These are phyloP conservation scores for Heterobasidion occidentale DNA, from an alignment of 1,284 basidiomycete species.

Conservation along the genomic window DNA sequence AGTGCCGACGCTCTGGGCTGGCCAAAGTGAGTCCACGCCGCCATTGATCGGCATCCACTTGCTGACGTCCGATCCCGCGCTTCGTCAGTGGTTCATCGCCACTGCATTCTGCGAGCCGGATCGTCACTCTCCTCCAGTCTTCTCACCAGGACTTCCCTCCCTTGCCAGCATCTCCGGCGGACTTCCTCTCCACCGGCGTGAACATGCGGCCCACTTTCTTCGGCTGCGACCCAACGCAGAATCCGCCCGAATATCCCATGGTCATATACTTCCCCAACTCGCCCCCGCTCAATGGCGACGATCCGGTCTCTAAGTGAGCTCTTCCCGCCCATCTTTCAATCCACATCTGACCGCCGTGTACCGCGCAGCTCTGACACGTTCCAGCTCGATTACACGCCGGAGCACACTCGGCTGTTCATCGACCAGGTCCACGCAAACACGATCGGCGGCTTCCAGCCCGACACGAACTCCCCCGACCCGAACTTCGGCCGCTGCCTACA, in stretches of 20 bases:
- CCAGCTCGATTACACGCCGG: constrained; percentile 38
- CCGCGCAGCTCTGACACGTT: constrained; percentile 39
- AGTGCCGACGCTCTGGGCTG: constrained; percentile 53
- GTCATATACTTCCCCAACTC: constrained; percentile 59
- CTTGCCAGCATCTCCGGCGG: constrained; percentile 39
- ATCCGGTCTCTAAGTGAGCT: constrained; percentile 52
- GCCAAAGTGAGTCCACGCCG: constrained; percentile 49
- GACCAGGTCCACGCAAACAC: constrained; percentile 45
- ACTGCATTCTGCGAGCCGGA: constrained; percentile 32
- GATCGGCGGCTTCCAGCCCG: constrained; percentile 49
- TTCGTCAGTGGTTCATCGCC: constrained; percentile 39
- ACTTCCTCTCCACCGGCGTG: constrained; percentile 56
- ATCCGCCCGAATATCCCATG: constrained; percentile 45
- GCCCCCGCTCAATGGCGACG: constrained; percentile 47
- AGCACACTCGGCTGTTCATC: constrained; percentile 40
- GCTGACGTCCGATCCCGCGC: neutral
- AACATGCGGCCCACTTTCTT: constrained; percentile 71
- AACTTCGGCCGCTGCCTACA: constrained; percentile 48
- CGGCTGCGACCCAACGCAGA: constrained; percentile 54
- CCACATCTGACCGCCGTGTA: constrained; percentile 2
- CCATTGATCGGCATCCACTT: neutral
- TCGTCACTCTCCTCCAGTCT: constrained; percentile 34
- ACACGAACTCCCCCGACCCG: constrained; percentile 36
- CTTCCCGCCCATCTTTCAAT: neutral
- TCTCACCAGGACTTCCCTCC: constrained; percentile 59